phyloP scores from a whole-genome alignment of 2,329 filamentous ascomycete genomes.

The Arthrocladium fulminans region DNA sequence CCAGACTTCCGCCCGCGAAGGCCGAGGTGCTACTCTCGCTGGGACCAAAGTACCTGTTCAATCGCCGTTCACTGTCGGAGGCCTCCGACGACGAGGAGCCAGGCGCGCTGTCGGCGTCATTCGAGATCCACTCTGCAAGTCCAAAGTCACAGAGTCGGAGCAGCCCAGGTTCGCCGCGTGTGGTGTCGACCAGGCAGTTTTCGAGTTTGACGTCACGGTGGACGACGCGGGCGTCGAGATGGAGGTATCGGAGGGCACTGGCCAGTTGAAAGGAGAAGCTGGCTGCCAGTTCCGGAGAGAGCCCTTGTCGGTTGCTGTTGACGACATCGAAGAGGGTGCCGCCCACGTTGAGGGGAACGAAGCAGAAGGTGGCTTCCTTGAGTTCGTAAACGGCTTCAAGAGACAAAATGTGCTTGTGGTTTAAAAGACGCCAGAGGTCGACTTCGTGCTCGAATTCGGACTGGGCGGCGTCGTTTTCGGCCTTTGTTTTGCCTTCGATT shows the following conservation, averaged over 20 bases:
- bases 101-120: constrained; percentile 39
- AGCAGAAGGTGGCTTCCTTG: constrained; percentile 60
- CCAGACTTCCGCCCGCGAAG: constrained; percentile 50
- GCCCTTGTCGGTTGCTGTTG: constrained; percentile 45
- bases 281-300: constrained; percentile 45
- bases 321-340: constrained; percentile 58
- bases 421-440: constrained; percentile 56
- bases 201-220: constrained; percentile 62
- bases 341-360: constrained; percentile 55
- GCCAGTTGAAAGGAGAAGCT: constrained; percentile 56
- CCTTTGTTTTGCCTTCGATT: constrained; percentile 46
- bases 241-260: constrained; percentile 55
- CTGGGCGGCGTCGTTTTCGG: constrained; percentile 56
- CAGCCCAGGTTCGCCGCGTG: constrained; percentile 41
- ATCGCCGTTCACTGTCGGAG: constrained; percentile 38
- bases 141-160: constrained; percentile 60
- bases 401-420: constrained; percentile 53
- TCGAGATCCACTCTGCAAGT: constrained; percentile 58
- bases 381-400: constrained; percentile 58
- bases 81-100: constrained; percentile 36
- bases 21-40: constrained; percentile 47
- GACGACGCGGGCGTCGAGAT: constrained; percentile 58
- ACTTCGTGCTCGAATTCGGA: constrained; percentile 62
- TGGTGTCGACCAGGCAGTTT: constrained; percentile 54
- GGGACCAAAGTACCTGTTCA: constrained; percentile 44